Evolutionary conservation across 2,329 filamentous ascomycete genomes (phyloP), one percentile per base, ranked within the genome.

Genomic region (Aspergillus novofumigatus): DNA sequence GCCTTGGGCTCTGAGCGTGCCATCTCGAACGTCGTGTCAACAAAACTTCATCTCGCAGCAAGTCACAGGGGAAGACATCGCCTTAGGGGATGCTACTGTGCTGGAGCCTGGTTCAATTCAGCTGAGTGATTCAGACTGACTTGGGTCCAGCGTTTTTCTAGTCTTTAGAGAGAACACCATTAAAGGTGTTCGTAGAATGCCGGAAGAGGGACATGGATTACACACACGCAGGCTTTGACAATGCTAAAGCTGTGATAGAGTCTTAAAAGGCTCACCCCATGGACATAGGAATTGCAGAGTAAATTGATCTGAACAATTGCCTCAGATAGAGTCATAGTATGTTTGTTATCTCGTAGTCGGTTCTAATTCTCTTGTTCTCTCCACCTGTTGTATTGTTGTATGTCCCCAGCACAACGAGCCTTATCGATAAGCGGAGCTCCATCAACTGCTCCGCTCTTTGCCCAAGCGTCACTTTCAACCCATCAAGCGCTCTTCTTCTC

Each of bases 401-500:
- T 44, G 10, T 21, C 11, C 5, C 10, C 44, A 42, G 32, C 32
- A 35, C 32, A 20, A 48, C 20, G n/a, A 20, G 41, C 45, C 62
- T 67, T 67, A 67, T 67, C 65, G 65, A 67, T 67, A 67, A 66
- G 62, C 57, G 38, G 49, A 58, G 51, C 61, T 62, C 51, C 55
- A 21, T 25, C 21, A 10, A 23, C 21, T 23, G 2, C 41, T 35
- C 29, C 4, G 32, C 21, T 23, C 9, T 45, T 26, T 23, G 23
- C 21, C 21, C 44, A 25, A 47, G 44, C 44, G 23, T 47, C 44
- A 47, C 23, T 14, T 47, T 47, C 44, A 47, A 47, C 23, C 44
- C 21, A 25, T 14, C 23, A 21, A 26, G 21, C 44, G 21, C 21
- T 23, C 21, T 47, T 11, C 11, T 23, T 23, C 21, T 23, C 20